Conservation (phyloP, 2,329 filamentous ascomycete species). For the Neoarthrinium moseri region DNA sequence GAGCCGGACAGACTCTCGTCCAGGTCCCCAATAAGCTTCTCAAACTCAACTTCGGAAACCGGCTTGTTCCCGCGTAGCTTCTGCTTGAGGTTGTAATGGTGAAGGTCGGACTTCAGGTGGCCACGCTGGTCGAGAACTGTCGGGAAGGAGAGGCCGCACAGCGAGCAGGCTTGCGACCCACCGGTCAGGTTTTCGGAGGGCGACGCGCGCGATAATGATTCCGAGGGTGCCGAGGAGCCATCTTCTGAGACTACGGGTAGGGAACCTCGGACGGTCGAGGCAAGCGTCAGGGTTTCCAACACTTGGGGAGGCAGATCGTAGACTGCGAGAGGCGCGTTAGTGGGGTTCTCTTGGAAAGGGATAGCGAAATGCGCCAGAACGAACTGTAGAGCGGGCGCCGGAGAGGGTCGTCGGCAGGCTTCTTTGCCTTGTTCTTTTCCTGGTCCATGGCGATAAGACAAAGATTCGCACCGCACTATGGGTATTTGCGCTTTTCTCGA, state of each 20-base stretch:
- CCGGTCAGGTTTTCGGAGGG: constrained; percentile 40
- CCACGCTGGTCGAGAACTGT: constrained; percentile 77
- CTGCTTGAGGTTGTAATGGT: constrained; percentile 93
- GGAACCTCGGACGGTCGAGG: too few species aligned
- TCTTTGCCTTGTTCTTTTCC: constrained; percentile 37
- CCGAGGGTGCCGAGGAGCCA: constrained; percentile 20
- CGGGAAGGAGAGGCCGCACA: constrained; percentile 73
- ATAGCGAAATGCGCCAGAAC: constrained; percentile 5
- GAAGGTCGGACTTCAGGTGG: constrained; percentile 87
- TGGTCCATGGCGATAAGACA: background rate
- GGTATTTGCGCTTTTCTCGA: too few species aligned
- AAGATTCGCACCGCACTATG: too few species aligned
- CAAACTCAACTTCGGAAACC: constrained; percentile 81
- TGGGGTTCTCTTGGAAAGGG: constrained; percentile 10
- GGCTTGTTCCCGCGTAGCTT: constrained; percentile 72
- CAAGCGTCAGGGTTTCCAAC: constrained; percentile 63
- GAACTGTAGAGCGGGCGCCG: constrained; percentile 52
- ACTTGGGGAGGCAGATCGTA: constrained; percentile 81
- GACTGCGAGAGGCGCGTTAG: constrained; percentile 47
- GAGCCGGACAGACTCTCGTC: constrained; percentile 94
- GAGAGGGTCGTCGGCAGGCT: constrained; percentile 44
- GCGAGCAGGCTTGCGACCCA: constrained; percentile 73
- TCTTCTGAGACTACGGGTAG: constrained; percentile 24
- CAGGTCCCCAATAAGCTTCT: constrained; percentile 78
- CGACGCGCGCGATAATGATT: constrained; percentile 16